phyloP scores from a whole-genome alignment of 257 asterid species.

The Vinca minor region DNA sequence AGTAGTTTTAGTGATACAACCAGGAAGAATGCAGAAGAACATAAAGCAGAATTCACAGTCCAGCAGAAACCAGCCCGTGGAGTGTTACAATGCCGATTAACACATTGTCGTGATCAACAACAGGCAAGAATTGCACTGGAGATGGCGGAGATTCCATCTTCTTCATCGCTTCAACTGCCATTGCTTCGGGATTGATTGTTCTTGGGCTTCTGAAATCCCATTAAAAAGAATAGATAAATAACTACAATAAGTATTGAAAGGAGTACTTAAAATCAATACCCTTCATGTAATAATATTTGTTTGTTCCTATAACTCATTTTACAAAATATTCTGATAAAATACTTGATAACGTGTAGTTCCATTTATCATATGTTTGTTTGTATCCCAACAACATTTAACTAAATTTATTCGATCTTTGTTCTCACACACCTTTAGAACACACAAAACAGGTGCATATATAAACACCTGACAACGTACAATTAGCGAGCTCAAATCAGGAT shows the following conservation, averaged over 20 bases:
- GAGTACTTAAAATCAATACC: no score
- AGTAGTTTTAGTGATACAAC: background rate
- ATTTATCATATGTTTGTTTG: no score
- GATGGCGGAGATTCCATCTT: constrained; percentile 96
- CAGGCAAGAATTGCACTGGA: constrained; percentile 94
- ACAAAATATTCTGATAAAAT: no score
- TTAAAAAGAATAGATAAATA: background rate
- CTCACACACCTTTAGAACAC: no score
- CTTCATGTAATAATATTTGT: no score
- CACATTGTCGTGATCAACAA: constrained; percentile 43
- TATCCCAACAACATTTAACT: no score
- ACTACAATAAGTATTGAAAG: no score
- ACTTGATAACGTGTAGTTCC: no score
- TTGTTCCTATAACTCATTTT: no score
- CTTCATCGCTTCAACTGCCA: constrained; percentile 95
- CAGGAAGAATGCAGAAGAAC: background rate
- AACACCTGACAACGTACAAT: no score
- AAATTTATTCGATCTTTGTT: no score
- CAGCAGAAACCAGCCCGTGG: constrained; percentile 59
- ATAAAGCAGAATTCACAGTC: constrained; percentile 18
- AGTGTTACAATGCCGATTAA: constrained; percentile 79
- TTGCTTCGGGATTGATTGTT: constrained; percentile 65
- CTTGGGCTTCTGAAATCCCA: constrained; percentile 66
- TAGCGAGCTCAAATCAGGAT: background rate
- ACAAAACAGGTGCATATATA: no score